Base-by-base conservation (phyloP, 2,329 filamentous ascomycete species). In the Fusarium devonianum region DNA sequence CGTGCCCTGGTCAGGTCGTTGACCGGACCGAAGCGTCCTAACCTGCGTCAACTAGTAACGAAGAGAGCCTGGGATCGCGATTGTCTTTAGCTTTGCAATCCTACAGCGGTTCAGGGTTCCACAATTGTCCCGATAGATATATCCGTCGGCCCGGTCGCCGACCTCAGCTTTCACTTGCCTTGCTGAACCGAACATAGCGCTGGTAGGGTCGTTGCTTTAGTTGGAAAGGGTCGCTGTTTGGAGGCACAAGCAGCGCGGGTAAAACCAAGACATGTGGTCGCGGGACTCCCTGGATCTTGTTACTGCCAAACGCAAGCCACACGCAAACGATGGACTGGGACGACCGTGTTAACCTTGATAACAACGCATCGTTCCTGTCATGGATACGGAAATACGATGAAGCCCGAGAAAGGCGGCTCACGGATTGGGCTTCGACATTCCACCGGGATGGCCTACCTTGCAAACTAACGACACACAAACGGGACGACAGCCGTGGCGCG, bases 11-110 rank as follows among this genome's bases (percentile, higher is more conserved):
- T 43, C 49, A 49, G 44, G 41, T 53, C 49, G 51, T 65, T 60
- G 54, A 30, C 57, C 62, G 62, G 60, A 56, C 38, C 51, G 58
- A 40, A 58, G 28, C n/a, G 39, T 60, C 56, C 56, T 53, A 17
- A 42, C 18, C n/a, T 56, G 26, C 41, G 39, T 32, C 36, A 21
- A 45, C 25, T 19, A 35, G 22, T n/a, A 16, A 25, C 32, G 30
- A 17, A n/a, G 25, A 36, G 22, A 26, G 23, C 6, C 18, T 40
- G 32, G 28, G n/a, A 22, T 38, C 23, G 29, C 16, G 23, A 14
- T 46, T 19, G 47, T 22, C 23, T 45, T 32, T 28, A 12, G 8
- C 33, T n/a, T 21, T 56, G 35, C 21, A 49, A 54, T 42, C 38
- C 37, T 57, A 29, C 39, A 19, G 39, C 22, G 25, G 7, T 30